These are phyloP conservation scores for Melampsora larici-populina DNA, from an alignment of 1,284 basidiomycete genomes.

Conservation along the genomic window DNA sequence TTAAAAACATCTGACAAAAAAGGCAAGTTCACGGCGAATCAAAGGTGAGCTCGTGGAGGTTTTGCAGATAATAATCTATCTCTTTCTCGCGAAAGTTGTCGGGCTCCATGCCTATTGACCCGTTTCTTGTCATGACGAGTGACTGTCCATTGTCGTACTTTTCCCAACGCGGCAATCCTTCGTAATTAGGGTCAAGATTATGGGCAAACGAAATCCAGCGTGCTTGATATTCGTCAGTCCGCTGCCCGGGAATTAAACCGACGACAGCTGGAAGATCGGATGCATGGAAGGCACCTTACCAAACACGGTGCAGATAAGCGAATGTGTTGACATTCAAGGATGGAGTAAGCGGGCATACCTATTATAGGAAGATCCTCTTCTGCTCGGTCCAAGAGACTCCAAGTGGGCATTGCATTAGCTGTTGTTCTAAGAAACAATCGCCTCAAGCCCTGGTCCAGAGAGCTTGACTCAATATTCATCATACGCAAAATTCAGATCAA, in stretches of 20 bases:
- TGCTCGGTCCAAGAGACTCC: slow-evolving; percentile 35
- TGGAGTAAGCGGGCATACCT: not conserved
- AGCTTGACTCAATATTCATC: not conserved
- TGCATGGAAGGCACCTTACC: slow-evolving; percentile 28
- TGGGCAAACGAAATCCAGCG: slow-evolving; percentile 29
- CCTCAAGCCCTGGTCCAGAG: slow-evolving; percentile 5
- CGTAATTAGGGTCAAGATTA: slow-evolving; percentile 28
- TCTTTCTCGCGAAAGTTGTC: slow-evolving; percentile 15
- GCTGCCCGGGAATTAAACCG: slow-evolving; percentile 8
- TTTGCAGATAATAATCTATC: slow-evolving; percentile 16
- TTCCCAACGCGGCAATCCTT: slow-evolving; percentile 15
- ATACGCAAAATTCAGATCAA: not conserved
- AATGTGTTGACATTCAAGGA: not conserved
- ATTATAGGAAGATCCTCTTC: slow-evolving; percentile 9
- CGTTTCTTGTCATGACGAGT: slow-evolving; percentile 6
- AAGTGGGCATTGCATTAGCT: slow-evolving; percentile 9
- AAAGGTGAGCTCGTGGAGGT: slow-evolving; percentile 17
- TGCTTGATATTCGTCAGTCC: slow-evolving; percentile 23
- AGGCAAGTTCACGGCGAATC: not conserved
- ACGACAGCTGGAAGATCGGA: slow-evolving; percentile 28
- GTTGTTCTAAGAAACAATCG: slow-evolving; percentile 9
- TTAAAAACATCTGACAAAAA: too few relatives aligned
- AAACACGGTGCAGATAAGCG: too few relatives aligned
- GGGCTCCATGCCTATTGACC: not conserved
- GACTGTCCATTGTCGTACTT: slow-evolving; percentile 2